Base-by-base conservation (phyloP, 768 basidiomycete genomes). In the Chiua virens region DNA sequence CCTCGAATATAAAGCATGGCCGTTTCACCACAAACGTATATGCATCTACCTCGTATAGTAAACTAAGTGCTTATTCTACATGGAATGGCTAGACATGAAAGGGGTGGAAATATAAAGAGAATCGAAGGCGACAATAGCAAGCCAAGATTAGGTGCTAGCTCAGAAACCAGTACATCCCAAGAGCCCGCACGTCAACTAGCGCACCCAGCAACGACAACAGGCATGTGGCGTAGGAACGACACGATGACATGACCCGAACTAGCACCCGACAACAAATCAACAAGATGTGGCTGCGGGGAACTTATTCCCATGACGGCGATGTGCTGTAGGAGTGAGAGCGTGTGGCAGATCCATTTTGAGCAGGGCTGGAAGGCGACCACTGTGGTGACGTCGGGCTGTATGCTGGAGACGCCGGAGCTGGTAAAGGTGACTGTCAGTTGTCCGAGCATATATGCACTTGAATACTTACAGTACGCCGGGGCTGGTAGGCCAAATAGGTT, bases 381-480 rank as follows among this genome's bases (percentile, higher is more conserved):
- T 78, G 75, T n/a, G 89, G 89, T 17, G 89, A 92, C 3, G 88
- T 87, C 39, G 89, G 89, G 56, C 87, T 90, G 69, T 92, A 92
- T 17, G 86, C 87, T 27, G 90, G 90, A 30, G 90, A 92, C 8
- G 88, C 86, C 21, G 90, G 89, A 35, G 89, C 86, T 89, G 59
- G 4, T 52, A 40, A 39, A 42, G 9, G 50, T 50, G 53, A 64
- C 55, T 47, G 50, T 61, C 13, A 64, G 54, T 37, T 18, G 18
- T 49, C 11, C 49, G 43, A 41, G 28, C 0, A 46, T 2, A 21
- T 2, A 32, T 28, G 5, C n/a, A 22, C 21, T 17, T 10, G 15
- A 55, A 42, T 23, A 69, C 85, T 79, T 64, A 89, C 87, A 91
- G 71, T 90, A 91, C 45, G 86, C 80, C 37, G 89, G 89, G 38